Percentiles rank a stretch among this genome's conserved stretches.
Conservation (phyloP, 2,329 filamentous ascomycete species). For the Alternaria atra region DNA sequence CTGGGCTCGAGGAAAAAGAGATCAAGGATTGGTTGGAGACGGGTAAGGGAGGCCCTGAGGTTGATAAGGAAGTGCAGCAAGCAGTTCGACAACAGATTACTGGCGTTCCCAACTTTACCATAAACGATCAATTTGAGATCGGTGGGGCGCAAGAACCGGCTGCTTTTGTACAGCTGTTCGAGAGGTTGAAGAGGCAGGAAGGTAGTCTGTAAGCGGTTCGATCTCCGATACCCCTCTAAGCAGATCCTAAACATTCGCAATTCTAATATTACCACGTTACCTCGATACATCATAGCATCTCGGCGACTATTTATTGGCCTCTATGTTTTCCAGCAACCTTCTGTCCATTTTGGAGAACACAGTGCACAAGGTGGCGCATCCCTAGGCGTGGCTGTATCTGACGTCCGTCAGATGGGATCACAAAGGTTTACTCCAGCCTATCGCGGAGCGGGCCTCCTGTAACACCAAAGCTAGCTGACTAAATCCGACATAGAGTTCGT, state of each 20-base stretch:
- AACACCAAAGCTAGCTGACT: background rate
- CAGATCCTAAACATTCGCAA: background rate
- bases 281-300: background rate
- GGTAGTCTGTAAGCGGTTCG: conserved; percentile 24
- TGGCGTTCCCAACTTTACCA: conserved; percentile 78
- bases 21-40: conserved; percentile 55
- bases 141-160: conserved; percentile 76
- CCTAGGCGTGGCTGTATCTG: background rate
- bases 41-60: conserved; percentile 56
- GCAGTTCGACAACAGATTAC: conserved; percentile 62
- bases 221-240: background rate
- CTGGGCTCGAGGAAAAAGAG: conserved; percentile 55
- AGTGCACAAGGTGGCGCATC: background rate
- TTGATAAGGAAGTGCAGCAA: conserved; percentile 58
- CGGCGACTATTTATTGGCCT: background rate
- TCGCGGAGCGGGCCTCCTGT: background rate
- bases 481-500: background rate
- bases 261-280: background rate
- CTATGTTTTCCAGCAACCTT: background rate
- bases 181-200: conserved; percentile 63
- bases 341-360: background rate
- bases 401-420: background rate
- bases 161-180: conserved; percentile 72
- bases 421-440: background rate
- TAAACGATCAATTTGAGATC: conserved; percentile 73